These are phyloP conservation scores for Myxozyma neglecta DNA, from an alignment of 805 yeast genomes.

Conservation along the genomic window DNA sequence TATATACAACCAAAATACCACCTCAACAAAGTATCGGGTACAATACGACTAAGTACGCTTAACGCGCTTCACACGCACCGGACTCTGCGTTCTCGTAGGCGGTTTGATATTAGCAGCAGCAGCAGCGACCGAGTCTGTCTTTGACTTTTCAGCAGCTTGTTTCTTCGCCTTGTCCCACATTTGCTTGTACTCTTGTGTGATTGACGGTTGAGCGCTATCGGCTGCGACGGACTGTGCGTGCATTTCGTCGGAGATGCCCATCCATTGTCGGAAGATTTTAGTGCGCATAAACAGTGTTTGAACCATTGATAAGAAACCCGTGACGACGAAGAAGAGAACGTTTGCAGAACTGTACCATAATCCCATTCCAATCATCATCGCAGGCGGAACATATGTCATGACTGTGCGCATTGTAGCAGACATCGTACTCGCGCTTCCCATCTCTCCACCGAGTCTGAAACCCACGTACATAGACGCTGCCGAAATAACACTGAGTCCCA, in stretches of 20 bases:
- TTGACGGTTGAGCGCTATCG: constrained; percentile 5
- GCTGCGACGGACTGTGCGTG: constrained; percentile 3
- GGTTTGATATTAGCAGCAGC: not conserved
- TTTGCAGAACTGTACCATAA: constrained; percentile 25
- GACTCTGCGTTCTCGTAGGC: not conserved
- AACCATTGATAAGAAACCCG: constrained; percentile 19
- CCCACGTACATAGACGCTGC: constrained; percentile 75
- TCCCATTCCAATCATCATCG: constrained; percentile 23
- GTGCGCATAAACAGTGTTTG: constrained; percentile 19
- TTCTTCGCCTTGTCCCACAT: constrained; percentile 19
- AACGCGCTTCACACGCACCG: not conserved
- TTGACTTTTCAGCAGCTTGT: constrained; percentile 11
- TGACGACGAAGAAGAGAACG: constrained; percentile 23
- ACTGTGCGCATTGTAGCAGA: constrained; percentile 66
- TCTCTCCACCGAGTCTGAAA: constrained; percentile 85
- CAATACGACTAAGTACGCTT: too few species aligned
- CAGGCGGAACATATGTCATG: constrained; percentile 40
- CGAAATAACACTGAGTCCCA: constrained; percentile 81
- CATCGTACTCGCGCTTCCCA: constrained; percentile 66
- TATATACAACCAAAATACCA: not conserved
- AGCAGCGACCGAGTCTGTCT: not conserved
- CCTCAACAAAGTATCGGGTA: too few species aligned
- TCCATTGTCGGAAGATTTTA: constrained; percentile 4
- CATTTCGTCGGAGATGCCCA: constrained; percentile 16
- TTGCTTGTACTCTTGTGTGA: constrained; percentile 19